Conservation (phyloP, 2,329 filamentous ascomycete species). For the Fusarium verrucosum region DNA sequence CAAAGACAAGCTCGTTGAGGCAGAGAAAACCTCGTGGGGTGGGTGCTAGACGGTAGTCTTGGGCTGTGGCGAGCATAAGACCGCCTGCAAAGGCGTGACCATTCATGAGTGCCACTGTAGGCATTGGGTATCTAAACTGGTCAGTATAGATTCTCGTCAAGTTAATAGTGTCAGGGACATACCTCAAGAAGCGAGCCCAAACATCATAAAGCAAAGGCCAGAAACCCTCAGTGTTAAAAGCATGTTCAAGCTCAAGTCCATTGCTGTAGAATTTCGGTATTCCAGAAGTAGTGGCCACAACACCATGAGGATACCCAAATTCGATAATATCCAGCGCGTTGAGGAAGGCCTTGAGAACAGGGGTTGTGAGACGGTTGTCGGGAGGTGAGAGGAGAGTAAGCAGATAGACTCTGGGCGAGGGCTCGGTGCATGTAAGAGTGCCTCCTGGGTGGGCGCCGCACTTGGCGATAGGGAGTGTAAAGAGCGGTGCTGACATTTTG, state of each 20-base stretch:
- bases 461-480: slow-evolving; percentile 63
- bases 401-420: slow-evolving; percentile 71
- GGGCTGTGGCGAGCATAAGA: slow-evolving; percentile 83
- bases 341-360: slow-evolving; percentile 73
- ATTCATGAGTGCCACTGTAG: slow-evolving; percentile 80
- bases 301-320: slow-evolving; percentile 71
- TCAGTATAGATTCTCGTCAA: background rate
- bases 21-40: slow-evolving; percentile 76
- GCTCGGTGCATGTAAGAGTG: slow-evolving; percentile 69
- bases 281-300: slow-evolving; percentile 78
- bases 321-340: slow-evolving; percentile 80
- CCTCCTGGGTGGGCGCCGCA: slow-evolving; percentile 60
- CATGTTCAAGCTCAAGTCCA: slow-evolving; percentile 79
- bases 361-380: slow-evolving; percentile 78
- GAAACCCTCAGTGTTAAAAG: slow-evolving; percentile 68
- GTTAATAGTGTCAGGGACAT: background rate
- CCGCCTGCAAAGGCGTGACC: slow-evolving; percentile 85
- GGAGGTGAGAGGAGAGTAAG: slow-evolving; percentile 75
- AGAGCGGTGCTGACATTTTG: slow-evolving; percentile 46
- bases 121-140: slow-evolving; percentile 72
- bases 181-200: slow-evolving; percentile 66
- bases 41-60: slow-evolving; percentile 84
- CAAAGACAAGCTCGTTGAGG: slow-evolving; percentile 84
- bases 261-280: slow-evolving; percentile 86
- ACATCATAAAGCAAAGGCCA: slow-evolving; percentile 70